These are phyloP conservation scores for Colletotrichum sp. DNA, from an alignment of 2,329 filamentous ascomycete species.

Conservation along the genomic window DNA sequence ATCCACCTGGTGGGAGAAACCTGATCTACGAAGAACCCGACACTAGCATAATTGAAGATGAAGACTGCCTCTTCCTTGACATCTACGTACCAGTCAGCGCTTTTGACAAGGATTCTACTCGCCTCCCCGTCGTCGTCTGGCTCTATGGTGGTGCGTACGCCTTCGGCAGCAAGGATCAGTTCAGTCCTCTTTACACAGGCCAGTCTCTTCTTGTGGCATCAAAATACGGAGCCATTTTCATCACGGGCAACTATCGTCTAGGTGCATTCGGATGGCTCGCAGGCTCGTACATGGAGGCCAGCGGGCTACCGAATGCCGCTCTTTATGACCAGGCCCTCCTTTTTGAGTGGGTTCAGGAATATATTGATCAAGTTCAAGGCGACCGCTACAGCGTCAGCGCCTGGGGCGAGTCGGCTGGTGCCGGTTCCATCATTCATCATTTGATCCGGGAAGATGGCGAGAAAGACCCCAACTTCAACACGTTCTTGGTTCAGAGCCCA, in stretches of 20 bases:
- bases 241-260: slow-evolving; percentile 52
- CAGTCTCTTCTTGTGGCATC: slow-evolving; percentile 36
- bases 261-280: slow-evolving; percentile 53
- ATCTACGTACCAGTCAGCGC: slow-evolving; percentile 50
- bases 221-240: slow-evolving; percentile 45
- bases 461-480: slow-evolving; percentile 44
- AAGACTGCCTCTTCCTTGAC: slow-evolving; percentile 56
- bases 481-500: slow-evolving; percentile 36
- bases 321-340: slow-evolving; percentile 47
- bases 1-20: neutral
- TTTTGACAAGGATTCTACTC: slow-evolving; percentile 34
- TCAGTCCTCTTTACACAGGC: slow-evolving; percentile 41
- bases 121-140: slow-evolving; percentile 49
- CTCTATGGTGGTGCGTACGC: slow-evolving; percentile 50
- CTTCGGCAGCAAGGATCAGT: slow-evolving; percentile 43
- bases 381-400: slow-evolving; percentile 49
- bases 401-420: slow-evolving; percentile 56
- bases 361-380: slow-evolving; percentile 51
- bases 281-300: slow-evolving; percentile 44
- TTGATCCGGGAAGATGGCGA: slow-evolving; percentile 47
- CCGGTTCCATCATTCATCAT: slow-evolving; percentile 54
- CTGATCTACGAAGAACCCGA: neutral
- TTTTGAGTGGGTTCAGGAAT: slow-evolving; percentile 52
- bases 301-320: slow-evolving; percentile 46
- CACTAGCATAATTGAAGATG: slow-evolving; percentile 17